Evolutionary conservation across 2,329 filamentous ascomycete genomes (phyloP), one percentile per base, ranked within the genome.

Genomic region (Curvularia sp.): DNA sequence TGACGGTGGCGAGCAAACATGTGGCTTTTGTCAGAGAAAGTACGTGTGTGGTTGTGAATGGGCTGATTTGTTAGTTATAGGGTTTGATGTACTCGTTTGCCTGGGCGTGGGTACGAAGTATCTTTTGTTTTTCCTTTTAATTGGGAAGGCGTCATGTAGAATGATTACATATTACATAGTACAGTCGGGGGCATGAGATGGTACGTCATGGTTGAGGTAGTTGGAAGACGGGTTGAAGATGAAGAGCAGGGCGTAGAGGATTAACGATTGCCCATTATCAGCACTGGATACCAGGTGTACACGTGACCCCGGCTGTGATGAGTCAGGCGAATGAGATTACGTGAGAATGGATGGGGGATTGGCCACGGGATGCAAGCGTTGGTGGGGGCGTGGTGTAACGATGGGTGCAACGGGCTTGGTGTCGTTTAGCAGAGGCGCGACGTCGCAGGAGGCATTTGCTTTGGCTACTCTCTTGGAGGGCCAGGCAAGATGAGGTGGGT

Each of bases 391-490:
- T 46, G 43, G 43, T 46, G 43, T 32, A 46, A 46, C 43, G 27
- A 27, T 21, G 9, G 27, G 30, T 4, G 32, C 32, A 36, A n/a
- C 13, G 32, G 3, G 13, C 13, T 36, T 5, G 32, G 32, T 13
- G 15, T 13, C 13, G 32, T 36, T 15, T 27, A 9, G 47, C 47
- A 38, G 30, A 55, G 51, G 10, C 52, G 38, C 56, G 46, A 55
- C 51, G 51, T 64, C 53, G 51, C 53, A 64, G 59, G 56, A 53
- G n/a, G n/a, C n/a, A n/a, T n/a, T n/a, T n/a, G n/a, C n/a, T n/a
- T n/a, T n/a, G n/a, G n/a, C n/a, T n/a, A n/a, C n/a, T n/a, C n/a
- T n/a, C n/a, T n/a, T n/a, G n/a, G n/a, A n/a, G n/a, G n/a, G n/a
- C n/a, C n/a, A n/a, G n/a, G n/a, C n/a, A n/a, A n/a, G n/a, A n/a